Conservation (phyloP, 139 green algal species). For the Chlamydomonas asymmetrica region DNA sequence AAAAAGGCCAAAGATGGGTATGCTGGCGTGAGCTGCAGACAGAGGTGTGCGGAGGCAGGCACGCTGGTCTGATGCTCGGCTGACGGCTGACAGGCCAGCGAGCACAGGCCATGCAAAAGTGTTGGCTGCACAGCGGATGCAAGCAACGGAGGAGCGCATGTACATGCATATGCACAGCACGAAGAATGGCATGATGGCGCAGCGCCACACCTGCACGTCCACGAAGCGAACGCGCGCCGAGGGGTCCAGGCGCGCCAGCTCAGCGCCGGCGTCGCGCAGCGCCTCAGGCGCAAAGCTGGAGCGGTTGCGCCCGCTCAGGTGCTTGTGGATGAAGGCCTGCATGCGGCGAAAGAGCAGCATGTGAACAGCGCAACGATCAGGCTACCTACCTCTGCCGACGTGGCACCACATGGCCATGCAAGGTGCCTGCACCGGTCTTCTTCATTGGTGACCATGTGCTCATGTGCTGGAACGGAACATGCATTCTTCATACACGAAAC, state of each 20-base stretch:
- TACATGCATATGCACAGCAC: constrained; percentile 3
- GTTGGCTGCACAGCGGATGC: too few species aligned
- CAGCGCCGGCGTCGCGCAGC: constrained; percentile 36
- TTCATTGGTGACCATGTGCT: neutral
- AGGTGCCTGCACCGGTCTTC: too few species aligned
- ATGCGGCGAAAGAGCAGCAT: neutral
- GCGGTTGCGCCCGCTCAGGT: constrained; percentile 33
- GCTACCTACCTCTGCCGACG: too few species aligned
- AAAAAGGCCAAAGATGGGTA: too few species aligned
- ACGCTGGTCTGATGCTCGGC: too few species aligned
- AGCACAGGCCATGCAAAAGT: too few species aligned
- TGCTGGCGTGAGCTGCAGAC: too few species aligned
- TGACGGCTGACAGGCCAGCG: too few species aligned
- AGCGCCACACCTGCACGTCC: constrained; percentile 5
- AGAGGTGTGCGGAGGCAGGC: too few species aligned
- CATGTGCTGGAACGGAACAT: neutral
- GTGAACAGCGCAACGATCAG: neutral
- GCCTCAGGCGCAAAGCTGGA: constrained; percentile 20
- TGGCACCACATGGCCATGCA: too few species aligned
- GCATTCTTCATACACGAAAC: neutral
- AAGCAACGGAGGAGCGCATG: neutral
- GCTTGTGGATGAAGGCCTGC: constrained; percentile 66
- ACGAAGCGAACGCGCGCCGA: constrained; percentile 23
- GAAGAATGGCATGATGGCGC: neutral
- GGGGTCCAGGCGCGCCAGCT: constrained; percentile 32